These are phyloP conservation scores for Kurtzmaniella quercitrusa DNA, from an alignment of 1,139 yeast species.

Conservation along the genomic window DNA sequence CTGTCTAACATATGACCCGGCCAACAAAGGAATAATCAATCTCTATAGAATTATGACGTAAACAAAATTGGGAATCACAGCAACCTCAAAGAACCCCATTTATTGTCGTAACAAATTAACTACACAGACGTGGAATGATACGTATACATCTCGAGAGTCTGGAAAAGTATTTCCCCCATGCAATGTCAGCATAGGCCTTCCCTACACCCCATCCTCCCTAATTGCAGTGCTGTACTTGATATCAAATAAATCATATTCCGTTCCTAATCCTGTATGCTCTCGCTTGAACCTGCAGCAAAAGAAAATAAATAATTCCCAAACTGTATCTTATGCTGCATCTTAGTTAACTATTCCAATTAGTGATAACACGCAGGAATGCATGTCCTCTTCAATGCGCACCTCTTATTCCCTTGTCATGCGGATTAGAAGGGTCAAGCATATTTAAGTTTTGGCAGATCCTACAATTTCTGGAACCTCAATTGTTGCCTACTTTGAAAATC, in stretches of 20 bases:
- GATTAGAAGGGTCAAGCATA: neutral
- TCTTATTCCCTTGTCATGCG: neutral
- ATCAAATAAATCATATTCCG: neutral
- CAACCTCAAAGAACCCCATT: no score
- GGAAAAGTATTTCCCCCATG: no score
- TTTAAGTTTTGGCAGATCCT: neutral
- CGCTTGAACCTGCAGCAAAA: slow-evolving; percentile 3
- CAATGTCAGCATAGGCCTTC: neutral
- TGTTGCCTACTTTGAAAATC: neutral
- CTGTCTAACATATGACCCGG: neutral
- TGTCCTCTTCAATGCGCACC: neutral
- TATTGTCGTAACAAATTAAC: no score
- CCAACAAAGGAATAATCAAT: neutral
- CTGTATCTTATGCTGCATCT: slow-evolving; percentile 7
- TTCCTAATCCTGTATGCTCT: neutral
- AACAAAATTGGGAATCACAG: neutral
- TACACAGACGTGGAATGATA: no score
- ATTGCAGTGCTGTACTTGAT: neutral
- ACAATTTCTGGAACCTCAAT: neutral
- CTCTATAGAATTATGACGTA: neutral
- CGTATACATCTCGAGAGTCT: no score
- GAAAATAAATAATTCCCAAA: neutral
- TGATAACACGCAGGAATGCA: slow-evolving; percentile 1
- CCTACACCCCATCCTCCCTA: neutral
- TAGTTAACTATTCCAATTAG: slow-evolving; percentile 3